Percentiles rank a stretch among this genome's conserved stretches.
phyloP scores from a whole-genome alignment of 352 stramenopile genomes.

The Phytophthora nicotianae region DNA sequence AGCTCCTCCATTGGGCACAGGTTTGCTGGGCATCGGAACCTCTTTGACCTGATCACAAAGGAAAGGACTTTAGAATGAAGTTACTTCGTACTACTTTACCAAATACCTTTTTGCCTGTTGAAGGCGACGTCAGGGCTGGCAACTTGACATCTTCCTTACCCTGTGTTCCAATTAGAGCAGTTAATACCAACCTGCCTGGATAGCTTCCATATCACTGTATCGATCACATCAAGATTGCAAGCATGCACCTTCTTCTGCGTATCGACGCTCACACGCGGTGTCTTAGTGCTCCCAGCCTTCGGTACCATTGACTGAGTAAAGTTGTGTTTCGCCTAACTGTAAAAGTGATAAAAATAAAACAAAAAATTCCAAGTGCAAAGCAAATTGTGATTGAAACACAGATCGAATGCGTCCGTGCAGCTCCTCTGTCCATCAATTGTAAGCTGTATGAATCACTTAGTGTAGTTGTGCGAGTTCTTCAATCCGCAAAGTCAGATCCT shows the following conservation, averaged over 20 bases:
- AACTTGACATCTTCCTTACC: constrained; percentile 50
- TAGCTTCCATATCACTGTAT: not conserved
- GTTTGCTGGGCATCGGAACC: constrained; percentile 21
- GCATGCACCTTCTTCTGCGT: constrained; percentile 20
- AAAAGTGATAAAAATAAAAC: constrained; percentile 26
- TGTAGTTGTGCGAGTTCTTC: constrained; percentile 84
- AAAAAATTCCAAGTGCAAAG: constrained; percentile 22
- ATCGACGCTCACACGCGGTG: constrained; percentile 3
- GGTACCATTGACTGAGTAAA: constrained; percentile 15
- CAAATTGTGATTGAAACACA: constrained; percentile 20
- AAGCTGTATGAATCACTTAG: constrained; percentile 32
- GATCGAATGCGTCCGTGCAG: not conserved
- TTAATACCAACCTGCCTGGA: not conserved
- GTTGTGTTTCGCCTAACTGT: not conserved
- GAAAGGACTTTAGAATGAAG: not conserved
- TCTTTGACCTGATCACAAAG: constrained; percentile 22
- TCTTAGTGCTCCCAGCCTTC: constrained; percentile 20
- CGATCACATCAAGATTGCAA: not conserved
- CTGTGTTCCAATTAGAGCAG: constrained; percentile 1
- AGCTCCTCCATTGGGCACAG: not conserved
- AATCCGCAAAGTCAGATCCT: constrained; percentile 69
- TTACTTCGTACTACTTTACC: too few species aligned
- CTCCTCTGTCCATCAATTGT: constrained; percentile 5
- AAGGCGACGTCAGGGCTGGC: constrained; percentile 37
- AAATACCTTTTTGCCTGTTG: constrained; percentile 41